These are phyloP conservation scores for Rhodocollybia butyracea DNA, from an alignment of 768 basidiomycete species.

Conservation along the genomic window DNA sequence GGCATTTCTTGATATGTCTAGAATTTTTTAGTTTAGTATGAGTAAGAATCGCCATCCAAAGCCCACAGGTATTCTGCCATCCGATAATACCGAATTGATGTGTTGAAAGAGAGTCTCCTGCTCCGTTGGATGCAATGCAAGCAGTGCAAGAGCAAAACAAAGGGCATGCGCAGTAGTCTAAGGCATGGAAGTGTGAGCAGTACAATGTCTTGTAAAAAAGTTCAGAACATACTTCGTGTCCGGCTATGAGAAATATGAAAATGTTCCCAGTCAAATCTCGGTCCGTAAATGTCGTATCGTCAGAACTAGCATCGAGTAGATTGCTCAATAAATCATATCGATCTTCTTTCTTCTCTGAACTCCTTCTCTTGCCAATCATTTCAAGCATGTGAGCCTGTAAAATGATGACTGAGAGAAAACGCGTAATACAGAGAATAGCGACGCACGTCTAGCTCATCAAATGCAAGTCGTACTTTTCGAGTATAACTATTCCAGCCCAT, in stretches of 20 bases:
- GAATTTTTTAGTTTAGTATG: not conserved
- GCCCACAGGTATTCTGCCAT: slow-evolving; percentile 28
- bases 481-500: slow-evolving; percentile 31
- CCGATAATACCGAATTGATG: slow-evolving; percentile 28
- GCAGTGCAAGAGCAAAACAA: slow-evolving; percentile 33
- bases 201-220: not conserved
- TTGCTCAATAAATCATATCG: slow-evolving; percentile 51
- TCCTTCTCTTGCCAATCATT: slow-evolving; percentile 48
- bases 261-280: slow-evolving; percentile 32
- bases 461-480: slow-evolving; percentile 30
- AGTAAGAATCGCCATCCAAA: too few relatives aligned
- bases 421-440: not conserved
- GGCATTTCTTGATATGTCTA: slow-evolving; percentile 40
- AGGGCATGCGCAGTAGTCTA: slow-evolving; percentile 35
- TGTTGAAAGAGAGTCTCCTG: slow-evolving; percentile 33
- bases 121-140: slow-evolving; percentile 35
- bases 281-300: slow-evolving; percentile 5
- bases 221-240: slow-evolving; percentile 45
- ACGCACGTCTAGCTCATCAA: slow-evolving; percentile 40
- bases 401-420: not conserved
- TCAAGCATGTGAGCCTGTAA: slow-evolving; percentile 43
- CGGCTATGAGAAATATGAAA: slow-evolving; percentile 52
- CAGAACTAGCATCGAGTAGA: slow-evolving; percentile 47
- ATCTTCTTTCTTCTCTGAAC: slow-evolving; percentile 30
- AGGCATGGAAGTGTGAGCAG: slow-evolving; percentile 5